Conservation (phyloP, 176 grass and related monocot species). For the Avena eriantha region DNA sequence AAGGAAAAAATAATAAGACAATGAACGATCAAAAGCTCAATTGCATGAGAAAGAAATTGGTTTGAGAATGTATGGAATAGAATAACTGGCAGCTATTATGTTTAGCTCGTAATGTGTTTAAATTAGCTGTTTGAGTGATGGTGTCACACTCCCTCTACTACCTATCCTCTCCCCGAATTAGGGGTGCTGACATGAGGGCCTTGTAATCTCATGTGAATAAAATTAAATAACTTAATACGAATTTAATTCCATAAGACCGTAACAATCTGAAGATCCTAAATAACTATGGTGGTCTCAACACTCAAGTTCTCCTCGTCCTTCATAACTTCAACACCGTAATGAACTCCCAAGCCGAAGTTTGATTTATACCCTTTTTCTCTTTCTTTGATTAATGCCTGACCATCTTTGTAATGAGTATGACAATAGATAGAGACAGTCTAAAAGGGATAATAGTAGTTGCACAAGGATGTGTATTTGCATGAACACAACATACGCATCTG, state of each 20-base stretch:
- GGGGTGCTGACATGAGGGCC: not conserved
- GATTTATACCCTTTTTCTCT: not conserved
- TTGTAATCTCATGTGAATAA: not conserved
- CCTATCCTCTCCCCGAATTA: not conserved
- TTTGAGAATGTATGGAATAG: not conserved
- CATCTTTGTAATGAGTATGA: not conserved
- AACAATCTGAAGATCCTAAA: not conserved
- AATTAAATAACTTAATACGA: not conserved
- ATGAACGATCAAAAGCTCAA: slow-evolving; percentile 23
- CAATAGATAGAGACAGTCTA: not conserved
- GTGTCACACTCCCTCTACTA: not conserved
- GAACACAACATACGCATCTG: not conserved
- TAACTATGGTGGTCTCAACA: not conserved
- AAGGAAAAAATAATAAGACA: not conserved
- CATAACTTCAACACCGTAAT: not conserved
- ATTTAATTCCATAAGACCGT: not conserved
- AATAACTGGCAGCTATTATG: not conserved
- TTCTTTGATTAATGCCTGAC: not conserved
- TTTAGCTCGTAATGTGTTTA: not conserved
- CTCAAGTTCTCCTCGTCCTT: not conserved
- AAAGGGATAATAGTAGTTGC: not conserved
- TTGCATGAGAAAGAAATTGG: not conserved
- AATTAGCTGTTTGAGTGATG: not conserved
- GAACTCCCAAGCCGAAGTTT: not conserved
- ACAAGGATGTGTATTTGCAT: slow-evolving; percentile 1